Conservation (phyloP, 768 basidiomycete species). For the Mycena kentingensis region DNA sequence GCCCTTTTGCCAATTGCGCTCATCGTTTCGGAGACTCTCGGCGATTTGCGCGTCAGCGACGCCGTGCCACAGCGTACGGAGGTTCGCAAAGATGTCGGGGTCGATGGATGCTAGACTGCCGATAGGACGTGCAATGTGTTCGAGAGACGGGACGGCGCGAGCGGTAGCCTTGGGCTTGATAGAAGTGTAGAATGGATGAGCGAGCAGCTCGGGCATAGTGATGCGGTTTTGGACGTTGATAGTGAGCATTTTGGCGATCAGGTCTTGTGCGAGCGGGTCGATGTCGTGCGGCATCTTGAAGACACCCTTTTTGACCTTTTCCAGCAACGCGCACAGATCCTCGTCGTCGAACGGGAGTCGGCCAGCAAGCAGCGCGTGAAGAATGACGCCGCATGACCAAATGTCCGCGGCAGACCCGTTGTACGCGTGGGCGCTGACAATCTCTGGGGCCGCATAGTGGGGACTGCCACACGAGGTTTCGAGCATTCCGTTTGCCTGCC, state of each 20-base stretch:
- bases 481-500: conserved; percentile 70
- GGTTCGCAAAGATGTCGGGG: conserved; percentile 84
- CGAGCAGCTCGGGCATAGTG: conserved; percentile 77
- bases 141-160: conserved; percentile 57
- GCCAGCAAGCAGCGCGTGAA: conserved; percentile 86
- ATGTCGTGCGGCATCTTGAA: conserved; percentile 77
- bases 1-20: conserved; percentile 92
- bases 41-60: conserved; percentile 74
- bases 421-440: conserved; percentile 81
- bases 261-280: conserved; percentile 68
- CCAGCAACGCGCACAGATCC: conserved; percentile 72
- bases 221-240: conserved; percentile 76
- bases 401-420: conserved; percentile 89
- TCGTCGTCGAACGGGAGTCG: conserved; percentile 93
- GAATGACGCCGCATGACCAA: conserved; percentile 95
- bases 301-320: conserved; percentile 73
- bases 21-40: conserved; percentile 60
- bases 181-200: conserved; percentile 77
- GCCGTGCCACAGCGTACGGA: conserved; percentile 90
- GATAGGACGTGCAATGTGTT: conserved; percentile 71
- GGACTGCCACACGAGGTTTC: conserved; percentile 91
- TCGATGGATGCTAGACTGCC: conserved; percentile 69
- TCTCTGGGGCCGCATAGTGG: conserved; percentile 93
- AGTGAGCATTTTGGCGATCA: conserved; percentile 80
- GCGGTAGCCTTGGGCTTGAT: conserved; percentile 46